Conservation (phyloP, 768 basidiomycete genomes). For the Hericium coralloides region DNA sequence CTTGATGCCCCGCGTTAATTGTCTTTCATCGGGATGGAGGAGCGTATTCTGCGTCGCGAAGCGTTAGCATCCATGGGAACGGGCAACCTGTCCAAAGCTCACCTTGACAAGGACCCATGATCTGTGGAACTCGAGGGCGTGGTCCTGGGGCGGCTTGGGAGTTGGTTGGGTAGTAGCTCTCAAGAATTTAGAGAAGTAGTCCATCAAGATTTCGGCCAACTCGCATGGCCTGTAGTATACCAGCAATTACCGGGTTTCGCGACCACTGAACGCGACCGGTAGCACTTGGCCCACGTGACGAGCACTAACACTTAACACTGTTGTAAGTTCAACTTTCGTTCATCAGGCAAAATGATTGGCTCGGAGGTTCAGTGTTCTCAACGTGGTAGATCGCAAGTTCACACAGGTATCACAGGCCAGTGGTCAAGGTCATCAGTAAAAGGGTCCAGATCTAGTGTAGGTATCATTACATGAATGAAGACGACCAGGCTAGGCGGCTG, state of each 20-base stretch:
- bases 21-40: constrained; percentile 83
- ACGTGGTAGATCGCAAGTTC: neutral
- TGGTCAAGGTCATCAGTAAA: neutral
- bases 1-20: constrained; percentile 69
- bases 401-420: neutral
- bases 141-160: constrained; percentile 50
- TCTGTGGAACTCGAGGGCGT: constrained; percentile 61
- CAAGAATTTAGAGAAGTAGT: constrained; percentile 82
- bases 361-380: neutral
- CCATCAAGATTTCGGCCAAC: constrained; percentile 35
- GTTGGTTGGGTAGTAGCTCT: constrained; percentile 33
- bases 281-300: neutral
- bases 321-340: no score
- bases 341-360: neutral
- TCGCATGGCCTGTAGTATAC: neutral
- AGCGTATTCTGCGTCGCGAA: constrained; percentile 55
- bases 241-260: neutral
- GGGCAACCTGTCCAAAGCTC: constrained; percentile 2
- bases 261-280: neutral
- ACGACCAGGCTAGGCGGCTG: neutral
- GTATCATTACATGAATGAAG: constrained; percentile 4
- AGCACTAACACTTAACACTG: no score
- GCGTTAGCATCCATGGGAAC: constrained; percentile 7
- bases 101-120: constrained; percentile 77
- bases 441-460: neutral